Evolutionary conservation across 495 filamentous ascomycete species (phyloP).

Genomic region (Penicillium longicatenatum): DNA sequence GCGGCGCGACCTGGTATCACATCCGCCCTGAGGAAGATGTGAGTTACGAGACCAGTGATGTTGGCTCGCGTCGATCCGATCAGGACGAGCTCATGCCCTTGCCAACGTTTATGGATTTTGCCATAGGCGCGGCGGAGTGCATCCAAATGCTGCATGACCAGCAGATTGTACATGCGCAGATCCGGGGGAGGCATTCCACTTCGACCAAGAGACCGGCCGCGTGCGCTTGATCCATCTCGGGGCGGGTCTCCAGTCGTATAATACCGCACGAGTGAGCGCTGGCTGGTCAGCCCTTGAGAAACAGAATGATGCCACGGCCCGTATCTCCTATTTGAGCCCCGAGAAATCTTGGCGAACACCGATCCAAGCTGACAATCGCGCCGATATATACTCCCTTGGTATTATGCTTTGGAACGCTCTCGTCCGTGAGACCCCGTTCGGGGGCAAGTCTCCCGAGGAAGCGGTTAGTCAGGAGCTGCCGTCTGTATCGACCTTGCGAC

Average conservation of each 20-base stretch:
- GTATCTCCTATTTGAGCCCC: conserved; percentile 31
- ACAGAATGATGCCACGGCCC: not conserved
- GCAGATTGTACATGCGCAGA: conserved; percentile 70
- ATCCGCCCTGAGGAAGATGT: not conserved
- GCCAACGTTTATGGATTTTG: conserved; percentile 69
- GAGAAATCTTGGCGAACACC: conserved; percentile 77
- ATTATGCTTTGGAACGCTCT: conserved; percentile 72
- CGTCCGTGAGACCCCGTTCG: conserved; percentile 64
- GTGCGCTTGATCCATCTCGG: conserved; percentile 74
- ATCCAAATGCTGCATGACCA: conserved; percentile 72
- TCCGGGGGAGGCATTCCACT: conserved; percentile 75
- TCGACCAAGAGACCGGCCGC: conserved; percentile 56
- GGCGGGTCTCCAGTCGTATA: conserved; percentile 64
- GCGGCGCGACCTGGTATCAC: conserved; percentile 9
- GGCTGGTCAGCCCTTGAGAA: not conserved
- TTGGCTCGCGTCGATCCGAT: not conserved
- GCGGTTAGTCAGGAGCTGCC: conserved; percentile 67
- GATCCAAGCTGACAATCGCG: conserved; percentile 72
- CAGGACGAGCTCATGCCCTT: conserved; percentile 37
- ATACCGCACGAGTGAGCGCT: not conserved
- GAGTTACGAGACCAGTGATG: not conserved
- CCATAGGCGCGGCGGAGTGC: conserved; percentile 70
- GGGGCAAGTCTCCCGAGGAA: conserved; percentile 66
- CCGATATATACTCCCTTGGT: conserved; percentile 76
- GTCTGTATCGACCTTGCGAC: conserved; percentile 59